A percentile compares a stretch with the other conserved stretches of the same genome.
Evolutionary conservation across 2,329 filamentous ascomycete species (phyloP).

Genomic region (Paraphaeosphaeria sporulosa): DNA sequence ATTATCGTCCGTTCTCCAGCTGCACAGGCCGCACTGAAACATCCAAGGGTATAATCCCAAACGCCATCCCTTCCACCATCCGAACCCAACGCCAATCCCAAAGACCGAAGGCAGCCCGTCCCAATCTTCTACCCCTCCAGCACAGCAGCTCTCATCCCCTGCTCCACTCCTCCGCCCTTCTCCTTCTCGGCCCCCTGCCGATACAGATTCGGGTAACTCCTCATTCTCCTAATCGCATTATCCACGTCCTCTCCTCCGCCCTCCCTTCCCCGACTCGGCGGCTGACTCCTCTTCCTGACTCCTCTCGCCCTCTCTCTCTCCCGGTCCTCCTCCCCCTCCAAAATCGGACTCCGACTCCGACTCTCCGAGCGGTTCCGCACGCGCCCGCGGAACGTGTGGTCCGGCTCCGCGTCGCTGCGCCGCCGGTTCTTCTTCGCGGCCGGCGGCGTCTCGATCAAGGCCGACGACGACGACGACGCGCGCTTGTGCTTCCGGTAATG

Average conservation of each 20-base stretch:
- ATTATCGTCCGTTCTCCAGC: background rate
- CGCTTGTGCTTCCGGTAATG: conserved; percentile 44
- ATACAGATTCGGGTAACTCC: conserved; percentile 48
- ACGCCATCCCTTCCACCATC: conserved; percentile 5
- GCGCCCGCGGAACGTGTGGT: conserved; percentile 45
- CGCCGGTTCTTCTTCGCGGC: conserved; percentile 37
- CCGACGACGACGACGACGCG: conserved; percentile 36
- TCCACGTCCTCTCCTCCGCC: conserved; percentile 24
- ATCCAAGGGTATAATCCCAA: conserved; percentile 17
- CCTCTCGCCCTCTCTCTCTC: conserved; percentile 22
- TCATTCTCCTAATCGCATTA: conserved; percentile 42
- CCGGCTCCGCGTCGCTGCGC: conserved; percentile 45
- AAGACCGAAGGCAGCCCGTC: background rate
- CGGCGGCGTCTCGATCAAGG: conserved; percentile 33
- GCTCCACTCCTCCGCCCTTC: conserved; percentile 3
- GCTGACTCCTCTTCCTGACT: conserved; percentile 43
- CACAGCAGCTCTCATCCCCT: background rate
- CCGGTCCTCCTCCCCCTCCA: conserved; percentile 18
- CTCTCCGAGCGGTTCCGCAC: conserved; percentile 36
- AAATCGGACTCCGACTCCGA: conserved; percentile 31
- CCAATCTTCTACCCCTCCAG: background rate
- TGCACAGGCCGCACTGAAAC: background rate
- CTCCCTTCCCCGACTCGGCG: conserved; percentile 42
- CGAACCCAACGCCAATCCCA: background rate
- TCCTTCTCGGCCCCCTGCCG: conserved; percentile 19